phyloP scores from a whole-genome alignment of 176 grass and related monocot genomes.

The Avena eriantha region DNA sequence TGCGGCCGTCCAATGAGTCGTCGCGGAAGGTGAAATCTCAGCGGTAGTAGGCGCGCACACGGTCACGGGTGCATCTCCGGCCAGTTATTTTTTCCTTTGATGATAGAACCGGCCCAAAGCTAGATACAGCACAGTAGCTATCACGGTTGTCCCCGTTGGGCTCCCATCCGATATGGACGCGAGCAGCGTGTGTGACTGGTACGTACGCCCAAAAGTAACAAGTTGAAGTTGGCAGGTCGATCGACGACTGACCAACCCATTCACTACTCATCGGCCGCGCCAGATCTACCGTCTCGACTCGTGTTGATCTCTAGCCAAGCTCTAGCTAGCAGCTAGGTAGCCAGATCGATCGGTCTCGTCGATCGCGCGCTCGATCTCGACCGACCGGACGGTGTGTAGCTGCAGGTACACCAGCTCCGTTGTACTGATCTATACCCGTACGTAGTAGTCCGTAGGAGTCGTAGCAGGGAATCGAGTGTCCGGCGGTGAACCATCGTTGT shows the following conservation, averaged over 20 bases:
- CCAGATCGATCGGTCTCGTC: background rate
- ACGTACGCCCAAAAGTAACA: background rate
- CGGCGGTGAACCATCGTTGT: background rate
- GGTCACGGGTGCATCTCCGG: background rate
- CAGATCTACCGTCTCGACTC: constrained; percentile 7
- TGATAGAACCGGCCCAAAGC: background rate
- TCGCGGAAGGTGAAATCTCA: background rate
- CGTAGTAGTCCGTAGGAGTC: background rate
- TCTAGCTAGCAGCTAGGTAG: background rate
- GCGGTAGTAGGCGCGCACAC: background rate
- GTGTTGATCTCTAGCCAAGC: background rate
- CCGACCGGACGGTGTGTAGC: background rate
- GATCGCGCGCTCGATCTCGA: background rate
- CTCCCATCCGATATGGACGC: background rate
- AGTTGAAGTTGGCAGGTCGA: background rate
- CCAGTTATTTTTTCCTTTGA: background rate
- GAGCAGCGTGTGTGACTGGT: too few relatives aligned
- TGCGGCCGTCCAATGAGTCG: background rate
- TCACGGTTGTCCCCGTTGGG: background rate
- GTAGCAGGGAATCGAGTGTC: background rate
- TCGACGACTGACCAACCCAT: background rate
- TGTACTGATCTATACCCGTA: background rate
- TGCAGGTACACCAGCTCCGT: background rate
- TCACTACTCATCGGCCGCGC: background rate
- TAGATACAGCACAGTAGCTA: background rate